These are phyloP conservation scores for Triadica sebifera DNA, from an alignment of 345 rosid species.

Conservation along the genomic window DNA sequence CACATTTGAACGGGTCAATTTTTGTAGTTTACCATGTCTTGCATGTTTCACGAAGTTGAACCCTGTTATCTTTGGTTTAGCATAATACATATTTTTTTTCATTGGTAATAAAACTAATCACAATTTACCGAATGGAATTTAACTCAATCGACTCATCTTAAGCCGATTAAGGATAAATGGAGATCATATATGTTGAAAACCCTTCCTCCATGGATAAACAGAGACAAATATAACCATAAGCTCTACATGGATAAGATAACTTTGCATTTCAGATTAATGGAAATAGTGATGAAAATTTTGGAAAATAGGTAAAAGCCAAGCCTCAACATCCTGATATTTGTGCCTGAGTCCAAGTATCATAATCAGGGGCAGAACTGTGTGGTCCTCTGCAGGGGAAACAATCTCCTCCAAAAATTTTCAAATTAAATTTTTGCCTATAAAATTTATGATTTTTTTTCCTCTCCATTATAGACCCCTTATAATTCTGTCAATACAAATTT, in stretches of 20 bases:
- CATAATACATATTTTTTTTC: no score
- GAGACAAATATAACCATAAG: not conserved
- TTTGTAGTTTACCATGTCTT: slow-evolving; percentile 22
- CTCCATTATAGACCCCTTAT: no score
- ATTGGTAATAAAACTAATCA: not conserved
- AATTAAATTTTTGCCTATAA: no score
- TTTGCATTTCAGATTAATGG: not conserved
- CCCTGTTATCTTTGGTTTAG: not conserved
- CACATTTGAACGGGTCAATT: slow-evolving; percentile 34
- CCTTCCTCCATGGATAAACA: not conserved
- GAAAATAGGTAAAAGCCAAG: no score
- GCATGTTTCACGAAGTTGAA: not conserved
- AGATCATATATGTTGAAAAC: not conserved
- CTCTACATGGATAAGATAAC: not conserved
- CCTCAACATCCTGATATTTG: no score
- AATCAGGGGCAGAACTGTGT: no score
- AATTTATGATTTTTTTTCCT: no score
- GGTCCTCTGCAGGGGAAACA: no score
- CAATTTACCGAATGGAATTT: not conserved
- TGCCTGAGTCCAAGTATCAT: no score
- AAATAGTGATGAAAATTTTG: no score
- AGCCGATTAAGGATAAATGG: not conserved
- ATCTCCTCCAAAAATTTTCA: no score
- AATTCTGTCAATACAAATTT: no score
- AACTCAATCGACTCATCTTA: not conserved